Conservation (phyloP, 2,329 filamentous ascomycete species). For the Akanthomyces dipterigenus region DNA sequence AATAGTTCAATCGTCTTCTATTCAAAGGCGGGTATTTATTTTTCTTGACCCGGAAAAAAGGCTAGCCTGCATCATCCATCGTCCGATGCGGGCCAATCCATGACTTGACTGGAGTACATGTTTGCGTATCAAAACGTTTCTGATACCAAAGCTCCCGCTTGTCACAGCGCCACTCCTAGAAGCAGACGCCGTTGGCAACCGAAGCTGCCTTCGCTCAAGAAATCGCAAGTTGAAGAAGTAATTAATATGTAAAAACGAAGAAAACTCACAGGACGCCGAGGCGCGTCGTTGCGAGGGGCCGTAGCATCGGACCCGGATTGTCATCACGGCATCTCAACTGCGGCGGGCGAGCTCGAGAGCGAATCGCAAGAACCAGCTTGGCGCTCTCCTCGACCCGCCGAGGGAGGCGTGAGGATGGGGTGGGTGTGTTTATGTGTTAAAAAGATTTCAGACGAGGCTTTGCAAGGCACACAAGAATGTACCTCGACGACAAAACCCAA, state of each 20-base stretch:
- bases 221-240: slow-evolving; percentile 24
- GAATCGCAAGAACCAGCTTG: slow-evolving; percentile 40
- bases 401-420: slow-evolving; percentile 21
- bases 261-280: slow-evolving; percentile 19
- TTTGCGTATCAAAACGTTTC: background rate
- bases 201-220: slow-evolving; percentile 19
- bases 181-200: background rate
- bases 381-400: slow-evolving; percentile 23
- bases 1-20: slow-evolving; percentile 50
- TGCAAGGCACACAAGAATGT: slow-evolving; percentile 13
- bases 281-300: slow-evolving; percentile 32
- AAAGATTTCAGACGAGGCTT: slow-evolving; percentile 21
- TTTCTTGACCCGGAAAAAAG: slow-evolving; percentile 21
- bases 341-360: slow-evolving; percentile 14
- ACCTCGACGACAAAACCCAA: slow-evolving; percentile 21
- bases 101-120: background rate
- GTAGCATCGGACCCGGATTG: slow-evolving; percentile 49
- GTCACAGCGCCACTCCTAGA: background rate
- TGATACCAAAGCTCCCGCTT: slow-evolving; percentile 3
- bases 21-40: slow-evolving; percentile 22
- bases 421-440: slow-evolving; percentile 5
- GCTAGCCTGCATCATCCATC: slow-evolving; percentile 15
- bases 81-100: slow-evolving; percentile 5
- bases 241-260: slow-evolving; percentile 12
- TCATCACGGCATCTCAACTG: slow-evolving; percentile 21